These are phyloP conservation scores for Penicillium hordei DNA, from an alignment of 2,329 filamentous ascomycete genomes.

Conservation along the genomic window DNA sequence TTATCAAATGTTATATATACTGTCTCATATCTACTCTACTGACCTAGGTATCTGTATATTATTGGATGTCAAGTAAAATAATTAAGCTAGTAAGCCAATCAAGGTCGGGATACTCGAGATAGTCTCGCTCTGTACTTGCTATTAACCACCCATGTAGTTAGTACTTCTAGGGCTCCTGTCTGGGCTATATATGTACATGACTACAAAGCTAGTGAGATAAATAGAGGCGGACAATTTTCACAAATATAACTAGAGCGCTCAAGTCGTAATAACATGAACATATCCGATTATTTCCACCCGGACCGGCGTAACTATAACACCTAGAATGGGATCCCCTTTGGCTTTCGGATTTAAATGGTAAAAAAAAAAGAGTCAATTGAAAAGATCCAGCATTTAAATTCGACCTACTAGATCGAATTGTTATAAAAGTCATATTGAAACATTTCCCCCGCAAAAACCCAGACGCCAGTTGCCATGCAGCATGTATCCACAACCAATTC, in stretches of 20 bases:
- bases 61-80: background rate
- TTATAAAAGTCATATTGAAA: slow-evolving; percentile 14
- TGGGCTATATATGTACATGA: background rate
- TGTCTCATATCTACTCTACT: background rate
- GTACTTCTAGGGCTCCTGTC: background rate
- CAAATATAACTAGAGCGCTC: background rate
- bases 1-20: background rate
- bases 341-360: background rate
- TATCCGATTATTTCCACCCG: background rate
- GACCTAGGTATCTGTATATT: background rate
- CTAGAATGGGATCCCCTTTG: background rate
- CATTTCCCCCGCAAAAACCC: slow-evolving; percentile 25
- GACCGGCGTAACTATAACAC: background rate
- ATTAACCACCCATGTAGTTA: background rate
- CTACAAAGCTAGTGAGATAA: background rate
- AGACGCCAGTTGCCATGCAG: slow-evolving; percentile 43
- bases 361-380: background rate
- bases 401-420: slow-evolving; percentile 3
- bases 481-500: slow-evolving; percentile 28
- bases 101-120: background rate
- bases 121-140: background rate
- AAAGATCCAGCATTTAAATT: slow-evolving; percentile 1
- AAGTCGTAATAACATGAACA: background rate
- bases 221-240: background rate
- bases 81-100: background rate